phyloP scores from a whole-genome alignment of 2,329 filamentous ascomycete genomes.

The Exutisphaerella laricina region DNA sequence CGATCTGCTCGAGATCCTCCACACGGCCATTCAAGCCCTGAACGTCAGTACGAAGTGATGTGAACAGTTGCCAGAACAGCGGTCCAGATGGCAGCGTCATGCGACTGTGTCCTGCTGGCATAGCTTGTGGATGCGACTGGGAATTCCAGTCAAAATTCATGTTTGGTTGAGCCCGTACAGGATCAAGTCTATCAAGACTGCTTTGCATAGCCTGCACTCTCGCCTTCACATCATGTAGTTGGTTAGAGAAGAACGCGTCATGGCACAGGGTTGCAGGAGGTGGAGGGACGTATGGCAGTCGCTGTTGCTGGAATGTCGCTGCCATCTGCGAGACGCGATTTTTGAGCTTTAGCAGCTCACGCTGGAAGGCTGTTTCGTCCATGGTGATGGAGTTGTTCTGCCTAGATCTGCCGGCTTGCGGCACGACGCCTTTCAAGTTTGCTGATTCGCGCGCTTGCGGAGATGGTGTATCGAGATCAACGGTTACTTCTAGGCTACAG shows the following conservation, averaged over 20 bases:
- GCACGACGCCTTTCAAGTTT: constrained; percentile 1
- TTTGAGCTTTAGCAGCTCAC: constrained; percentile 24
- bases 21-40: constrained; percentile 15
- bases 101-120: constrained; percentile 3
- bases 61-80: constrained; percentile 25
- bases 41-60: constrained; percentile 19
- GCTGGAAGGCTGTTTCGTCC: constrained; percentile 25
- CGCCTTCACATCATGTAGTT: constrained; percentile 13
- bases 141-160: not conserved
- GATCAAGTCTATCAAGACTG: constrained; percentile 4
- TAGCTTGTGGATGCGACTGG: not conserved
- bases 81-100: constrained; percentile 17
- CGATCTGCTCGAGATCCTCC: constrained; percentile 17
- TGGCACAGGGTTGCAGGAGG: constrained; percentile 1
- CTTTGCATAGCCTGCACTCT: constrained; percentile 13
- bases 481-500: no score
- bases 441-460: not conserved
- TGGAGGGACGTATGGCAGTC: not conserved
- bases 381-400: constrained; percentile 9
- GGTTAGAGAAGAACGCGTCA: constrained; percentile 11
- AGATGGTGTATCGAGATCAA: no score
- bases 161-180: not conserved
- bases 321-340: constrained; percentile 21
- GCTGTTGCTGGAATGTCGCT: constrained; percentile 10
- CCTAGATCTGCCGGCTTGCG: not conserved